Conservation (phyloP, 352 stramenopile species). For the Peronospora farinosa region DNA sequence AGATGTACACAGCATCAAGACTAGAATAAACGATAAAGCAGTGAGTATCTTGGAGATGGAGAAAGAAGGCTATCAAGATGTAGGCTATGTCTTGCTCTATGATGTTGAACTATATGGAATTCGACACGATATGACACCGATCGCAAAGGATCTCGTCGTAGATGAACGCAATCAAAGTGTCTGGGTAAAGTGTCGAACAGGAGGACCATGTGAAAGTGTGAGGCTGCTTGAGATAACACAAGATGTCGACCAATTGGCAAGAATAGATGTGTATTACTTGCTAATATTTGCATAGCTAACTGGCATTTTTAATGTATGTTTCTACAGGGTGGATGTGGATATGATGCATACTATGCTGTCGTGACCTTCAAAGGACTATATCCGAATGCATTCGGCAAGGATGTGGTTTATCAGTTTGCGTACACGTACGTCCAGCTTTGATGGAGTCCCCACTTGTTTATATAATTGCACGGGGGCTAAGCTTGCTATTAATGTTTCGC, state of each 20-base stretch:
- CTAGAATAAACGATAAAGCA: conserved; percentile 2
- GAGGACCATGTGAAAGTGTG: conserved; percentile 37
- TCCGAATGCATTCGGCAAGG: conserved; percentile 61
- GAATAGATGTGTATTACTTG: background rate
- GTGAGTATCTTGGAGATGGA: conserved; percentile 11
- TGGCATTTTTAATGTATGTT: conserved; percentile 1
- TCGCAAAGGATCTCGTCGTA: conserved; percentile 42
- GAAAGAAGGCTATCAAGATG: conserved; percentile 23
- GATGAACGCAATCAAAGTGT: conserved; percentile 71
- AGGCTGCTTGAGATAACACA: conserved; percentile 69
- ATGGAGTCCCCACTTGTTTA: background rate
- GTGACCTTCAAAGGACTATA: conserved; percentile 68
- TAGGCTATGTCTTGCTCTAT: conserved; percentile 63
- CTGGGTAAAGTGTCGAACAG: conserved; percentile 56
- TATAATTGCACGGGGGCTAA: background rate
- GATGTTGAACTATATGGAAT: conserved; percentile 64
- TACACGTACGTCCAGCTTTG: conserved; percentile 54
- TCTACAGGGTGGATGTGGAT: conserved; percentile 53
- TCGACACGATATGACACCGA: conserved; percentile 32
- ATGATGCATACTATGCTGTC: conserved; percentile 52
- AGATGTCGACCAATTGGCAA: conserved; percentile 49
- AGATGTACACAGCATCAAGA: conserved; percentile 11
- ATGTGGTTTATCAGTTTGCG: conserved; percentile 68
- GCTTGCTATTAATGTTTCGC: conserved; percentile 2
- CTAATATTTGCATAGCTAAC: background rate